Base-by-base conservation (phyloP, 352 stramenopile genomes). In the Phytophthora multivora region DNA sequence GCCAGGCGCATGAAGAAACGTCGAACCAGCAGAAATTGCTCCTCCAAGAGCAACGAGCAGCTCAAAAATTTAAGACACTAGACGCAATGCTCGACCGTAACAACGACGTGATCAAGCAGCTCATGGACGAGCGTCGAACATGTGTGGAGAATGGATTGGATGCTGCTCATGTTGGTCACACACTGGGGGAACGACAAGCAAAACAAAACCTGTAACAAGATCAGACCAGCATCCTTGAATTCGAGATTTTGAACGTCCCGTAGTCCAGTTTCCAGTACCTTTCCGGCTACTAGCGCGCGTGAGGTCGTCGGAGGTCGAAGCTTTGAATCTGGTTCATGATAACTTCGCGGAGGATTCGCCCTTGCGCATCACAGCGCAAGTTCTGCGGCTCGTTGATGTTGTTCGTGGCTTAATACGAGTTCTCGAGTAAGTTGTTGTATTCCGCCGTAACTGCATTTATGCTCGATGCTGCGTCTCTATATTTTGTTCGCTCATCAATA, bases 221-320 rank as follows among this genome's bases (percentile, higher is more conserved):
- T 5, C 4, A 31, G 6, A 15, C 4, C 30, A 30, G 2, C 28
- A n/a, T n/a, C n/a, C n/a, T 53, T 0, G 47, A 53, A n/a, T 26
- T 42, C 11, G 31, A 43, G 9, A 10, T 53, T n/a, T 13, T 53
- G 9, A 7, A 42, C 8, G 30, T 18, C 12, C 4, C 3, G 33
- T 18, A 40, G 33, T n/a, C n/a, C n/a, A n/a, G n/a, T n/a, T n/a
- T n/a, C n/a, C 33, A 40, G 11, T n/a, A n/a, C n/a, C n/a, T n/a
- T n/a, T n/a, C n/a, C n/a, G 5, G 33, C 33, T 18, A 4, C 33
- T 40, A 40, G 6, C 15, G 16, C 2, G 16, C 46, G 8, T 10
- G 18, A 13, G 47, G 47, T 19, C 47, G 28, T 11, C 47, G 47
- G 16, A 53, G 47, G 33, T 53, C 31, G 16, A 31, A 33, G 16